Evolutionary conservation across 2,329 filamentous ascomycete species (phyloP).

Genomic region (Calycina herbarum): DNA sequence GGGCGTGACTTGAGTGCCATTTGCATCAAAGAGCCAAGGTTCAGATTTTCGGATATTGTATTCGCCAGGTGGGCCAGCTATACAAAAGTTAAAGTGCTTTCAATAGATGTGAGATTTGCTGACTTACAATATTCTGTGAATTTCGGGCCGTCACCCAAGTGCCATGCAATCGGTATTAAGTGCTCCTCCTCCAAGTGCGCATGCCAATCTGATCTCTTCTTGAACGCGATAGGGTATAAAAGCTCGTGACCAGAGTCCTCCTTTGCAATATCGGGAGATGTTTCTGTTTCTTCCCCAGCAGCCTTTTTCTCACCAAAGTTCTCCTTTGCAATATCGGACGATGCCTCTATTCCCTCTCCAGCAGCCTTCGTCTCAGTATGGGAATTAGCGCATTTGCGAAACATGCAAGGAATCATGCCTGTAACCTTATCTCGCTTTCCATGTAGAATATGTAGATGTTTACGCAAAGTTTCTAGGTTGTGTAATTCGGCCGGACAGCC

Average conservation of each 20-base stretch:
- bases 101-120: neutral
- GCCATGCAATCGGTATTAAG: conserved; percentile 54
- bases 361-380: neutral
- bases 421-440: conserved; percentile 25
- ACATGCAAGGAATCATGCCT: conserved; percentile 39
- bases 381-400: conserved; percentile 42
- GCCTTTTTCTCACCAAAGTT: neutral
- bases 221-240: conserved; percentile 19
- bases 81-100: neutral
- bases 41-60: conserved; percentile 2
- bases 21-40: conserved; percentile 51
- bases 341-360: neutral
- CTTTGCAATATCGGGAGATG: neutral
- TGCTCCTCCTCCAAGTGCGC: conserved; percentile 56
- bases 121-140: conserved; percentile 40
- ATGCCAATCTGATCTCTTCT: conserved; percentile 40
- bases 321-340: neutral
- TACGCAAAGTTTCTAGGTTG: conserved; percentile 58
- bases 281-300: neutral
- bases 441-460: conserved; percentile 55
- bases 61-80: neutral
- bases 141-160: conserved; percentile 58
- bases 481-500: conserved; percentile 61
- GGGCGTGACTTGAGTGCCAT: conserved; percentile 59
- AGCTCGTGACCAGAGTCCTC: neutral